Conservation (phyloP, 768 basidiomycete genomes). For the Tephrocybe sp. region DNA sequence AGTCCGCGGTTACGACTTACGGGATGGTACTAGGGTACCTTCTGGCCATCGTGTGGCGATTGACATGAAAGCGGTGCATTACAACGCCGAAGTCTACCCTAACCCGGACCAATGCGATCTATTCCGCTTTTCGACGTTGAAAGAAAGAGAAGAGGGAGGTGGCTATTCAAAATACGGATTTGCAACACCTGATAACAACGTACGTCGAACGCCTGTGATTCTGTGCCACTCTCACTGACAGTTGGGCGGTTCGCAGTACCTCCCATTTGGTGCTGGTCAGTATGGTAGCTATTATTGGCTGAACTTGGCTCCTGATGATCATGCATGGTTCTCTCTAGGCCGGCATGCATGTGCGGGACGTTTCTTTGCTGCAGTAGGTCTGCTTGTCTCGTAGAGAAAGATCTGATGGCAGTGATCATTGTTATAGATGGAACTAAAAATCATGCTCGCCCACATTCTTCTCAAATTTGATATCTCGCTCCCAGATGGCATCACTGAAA, state of each 20-base stretch:
- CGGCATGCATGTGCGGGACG: constrained; percentile 35
- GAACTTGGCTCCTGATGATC: background rate
- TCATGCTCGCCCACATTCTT: constrained; percentile 35
- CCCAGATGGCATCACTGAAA: constrained; percentile 21
- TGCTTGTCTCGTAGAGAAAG: too few species aligned
- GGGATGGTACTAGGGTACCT: constrained; percentile 29
- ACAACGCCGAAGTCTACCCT: constrained; percentile 31
- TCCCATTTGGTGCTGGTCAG: constrained; percentile 38
- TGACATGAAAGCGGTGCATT: constrained; percentile 34
- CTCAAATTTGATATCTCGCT: constrained; percentile 31
- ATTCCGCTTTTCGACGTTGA: constrained; percentile 35
- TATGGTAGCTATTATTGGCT: background rate
- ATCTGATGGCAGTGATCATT: background rate
- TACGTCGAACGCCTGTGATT: constrained; percentile 14
- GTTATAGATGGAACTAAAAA: constrained; percentile 33
- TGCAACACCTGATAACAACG: constrained; percentile 32
- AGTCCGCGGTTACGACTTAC: constrained; percentile 26
- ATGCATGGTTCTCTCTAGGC: constrained; percentile 16
- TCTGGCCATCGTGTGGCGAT: constrained; percentile 31
- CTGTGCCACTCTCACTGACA: constrained; percentile 6
- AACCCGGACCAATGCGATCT: constrained; percentile 33
- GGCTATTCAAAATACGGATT: constrained; percentile 30
- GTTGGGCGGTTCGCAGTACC: constrained; percentile 22
- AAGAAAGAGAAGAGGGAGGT: constrained; percentile 21
- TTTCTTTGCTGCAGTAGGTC: constrained; percentile 34